Conservation (phyloP, 305 asterid genomes). For the Plantago coronopus region DNA sequence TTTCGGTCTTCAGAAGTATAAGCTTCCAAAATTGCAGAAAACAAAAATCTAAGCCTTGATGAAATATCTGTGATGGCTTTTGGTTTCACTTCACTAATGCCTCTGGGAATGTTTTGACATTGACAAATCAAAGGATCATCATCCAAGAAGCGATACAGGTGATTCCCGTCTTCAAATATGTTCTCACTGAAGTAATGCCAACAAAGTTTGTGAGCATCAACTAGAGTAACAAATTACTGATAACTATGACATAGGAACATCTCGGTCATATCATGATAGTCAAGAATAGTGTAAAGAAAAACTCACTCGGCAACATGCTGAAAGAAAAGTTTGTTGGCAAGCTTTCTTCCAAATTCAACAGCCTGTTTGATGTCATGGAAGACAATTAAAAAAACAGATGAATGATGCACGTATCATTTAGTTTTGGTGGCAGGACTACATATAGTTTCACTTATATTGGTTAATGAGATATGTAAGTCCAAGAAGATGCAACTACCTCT, state of each 20-base stretch:
- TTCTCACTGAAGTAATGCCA: constrained; percentile 49
- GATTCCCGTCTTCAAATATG: constrained; percentile 69
- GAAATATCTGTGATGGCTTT: constrained; percentile 76
- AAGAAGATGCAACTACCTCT: constrained; percentile 50
- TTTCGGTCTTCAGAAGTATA: constrained; percentile 75
- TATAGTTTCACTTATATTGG: too few species aligned
- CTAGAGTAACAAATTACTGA: constrained; percentile 11
- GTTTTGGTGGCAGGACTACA: not conserved
- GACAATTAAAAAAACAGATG: constrained; percentile 17
- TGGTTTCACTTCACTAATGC: constrained; percentile 71
- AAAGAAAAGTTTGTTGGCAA: constrained; percentile 67
- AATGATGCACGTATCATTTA: not conserved
- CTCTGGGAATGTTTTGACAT: constrained; percentile 87
- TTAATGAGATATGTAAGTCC: too few species aligned
- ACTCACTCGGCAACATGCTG: constrained; percentile 74
- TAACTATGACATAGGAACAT: not conserved
- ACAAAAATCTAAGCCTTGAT: constrained; percentile 60
- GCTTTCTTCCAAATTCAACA: constrained; percentile 85
- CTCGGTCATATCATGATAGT: not conserved
- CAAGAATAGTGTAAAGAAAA: not conserved
- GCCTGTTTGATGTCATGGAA: constrained; percentile 47
- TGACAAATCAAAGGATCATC: constrained; percentile 69
- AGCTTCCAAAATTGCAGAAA: constrained; percentile 70
- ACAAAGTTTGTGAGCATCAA: constrained; percentile 18
- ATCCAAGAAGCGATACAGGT: constrained; percentile 81